Percentiles rank a stretch among this genome's conserved stretches.
Evolutionary conservation across 768 basidiomycete genomes (phyloP).

Genomic region (Boletus sp.): DNA sequence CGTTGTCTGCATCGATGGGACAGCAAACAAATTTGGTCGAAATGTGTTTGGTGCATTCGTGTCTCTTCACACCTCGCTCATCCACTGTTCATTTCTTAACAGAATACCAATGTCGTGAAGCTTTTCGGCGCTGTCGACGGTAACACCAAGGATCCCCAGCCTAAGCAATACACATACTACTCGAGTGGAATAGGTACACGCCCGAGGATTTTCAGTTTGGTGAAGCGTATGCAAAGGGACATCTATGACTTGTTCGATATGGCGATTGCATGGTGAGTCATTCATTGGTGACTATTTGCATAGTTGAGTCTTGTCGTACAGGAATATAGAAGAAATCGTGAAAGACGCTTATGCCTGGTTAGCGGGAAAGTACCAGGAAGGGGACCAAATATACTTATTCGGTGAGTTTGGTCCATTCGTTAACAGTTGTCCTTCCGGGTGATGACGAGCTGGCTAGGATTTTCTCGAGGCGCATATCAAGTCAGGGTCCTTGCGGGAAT

Average conservation of each 20-base stretch:
- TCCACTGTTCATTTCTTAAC: not conserved
- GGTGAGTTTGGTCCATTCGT: not conserved
- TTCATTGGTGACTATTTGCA: not conserved
- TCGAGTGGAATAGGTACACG: constrained; percentile 38
- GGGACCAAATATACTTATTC: not conserved
- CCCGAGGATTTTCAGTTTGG: constrained; percentile 24
- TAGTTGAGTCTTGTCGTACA: constrained; percentile 1
- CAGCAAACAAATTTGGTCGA: constrained; percentile 20
- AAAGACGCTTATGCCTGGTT: constrained; percentile 33
- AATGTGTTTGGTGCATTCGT: not conserved
- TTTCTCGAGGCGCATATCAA: constrained; percentile 42
- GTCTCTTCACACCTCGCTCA: not conserved
- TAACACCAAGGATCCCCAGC: constrained; percentile 10
- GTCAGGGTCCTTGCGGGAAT: constrained; percentile 39
- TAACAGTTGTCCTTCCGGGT: too few species aligned
- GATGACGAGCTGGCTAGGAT: constrained; percentile 20
- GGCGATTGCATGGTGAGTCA: constrained; percentile 36
- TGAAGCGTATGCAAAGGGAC: constrained; percentile 14
- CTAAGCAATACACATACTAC: constrained; percentile 33
- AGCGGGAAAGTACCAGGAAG: not conserved
- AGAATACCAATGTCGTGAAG: constrained; percentile 39
- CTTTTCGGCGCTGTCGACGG: constrained; percentile 28
- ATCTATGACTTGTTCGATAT: constrained; percentile 29
- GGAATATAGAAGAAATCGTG: constrained; percentile 35
- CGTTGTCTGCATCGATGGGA: constrained; percentile 20